Conservation (phyloP, 2,329 filamentous ascomycete genomes). For the Ceratocystis huliohia region DNA sequence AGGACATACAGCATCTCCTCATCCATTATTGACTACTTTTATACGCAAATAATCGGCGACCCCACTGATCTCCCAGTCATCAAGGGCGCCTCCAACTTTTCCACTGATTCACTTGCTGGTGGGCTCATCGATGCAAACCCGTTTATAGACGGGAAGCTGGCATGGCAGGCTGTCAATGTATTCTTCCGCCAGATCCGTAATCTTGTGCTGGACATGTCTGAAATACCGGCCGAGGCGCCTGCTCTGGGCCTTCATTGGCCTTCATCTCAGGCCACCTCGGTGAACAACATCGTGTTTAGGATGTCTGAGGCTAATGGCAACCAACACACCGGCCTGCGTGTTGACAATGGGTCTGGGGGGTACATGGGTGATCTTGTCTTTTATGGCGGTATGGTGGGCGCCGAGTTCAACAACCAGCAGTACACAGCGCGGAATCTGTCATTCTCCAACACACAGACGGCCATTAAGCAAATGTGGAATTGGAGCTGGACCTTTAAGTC, state of each 20-base stretch:
- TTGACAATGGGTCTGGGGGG: slow-evolving; percentile 52
- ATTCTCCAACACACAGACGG: slow-evolving; percentile 52
- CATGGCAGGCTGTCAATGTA: slow-evolving; percentile 44
- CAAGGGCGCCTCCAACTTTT: slow-evolving; percentile 40
- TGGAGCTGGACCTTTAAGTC: slow-evolving; percentile 67
- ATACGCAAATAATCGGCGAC: slow-evolving; percentile 66
- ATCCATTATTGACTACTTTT: slow-evolving; percentile 64
- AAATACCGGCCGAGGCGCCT: slow-evolving; percentile 33
- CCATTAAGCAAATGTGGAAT: slow-evolving; percentile 60
- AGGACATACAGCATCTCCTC: slow-evolving; percentile 56
- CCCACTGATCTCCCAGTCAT: slow-evolving; percentile 45
- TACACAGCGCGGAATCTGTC: slow-evolving; percentile 58
- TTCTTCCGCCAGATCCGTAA: slow-evolving; percentile 48
- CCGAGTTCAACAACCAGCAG: slow-evolving; percentile 51
- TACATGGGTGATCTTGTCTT: slow-evolving; percentile 58
- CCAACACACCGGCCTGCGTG: slow-evolving; percentile 45
- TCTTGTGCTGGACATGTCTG: slow-evolving; percentile 43
- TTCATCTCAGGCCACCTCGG: slow-evolving; percentile 48
- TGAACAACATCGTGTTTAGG: slow-evolving; percentile 46
- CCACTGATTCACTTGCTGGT: slow-evolving; percentile 24
- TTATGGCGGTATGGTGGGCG: slow-evolving; percentile 52
- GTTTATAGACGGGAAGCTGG: slow-evolving; percentile 33
- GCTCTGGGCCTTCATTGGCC: slow-evolving; percentile 54
- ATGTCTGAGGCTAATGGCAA: slow-evolving; percentile 36
- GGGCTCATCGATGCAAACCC: slow-evolving; percentile 38